Conservation (phyloP, 2,329 filamentous ascomycete genomes). For the Berkeleyomyces rouxiae region DNA sequence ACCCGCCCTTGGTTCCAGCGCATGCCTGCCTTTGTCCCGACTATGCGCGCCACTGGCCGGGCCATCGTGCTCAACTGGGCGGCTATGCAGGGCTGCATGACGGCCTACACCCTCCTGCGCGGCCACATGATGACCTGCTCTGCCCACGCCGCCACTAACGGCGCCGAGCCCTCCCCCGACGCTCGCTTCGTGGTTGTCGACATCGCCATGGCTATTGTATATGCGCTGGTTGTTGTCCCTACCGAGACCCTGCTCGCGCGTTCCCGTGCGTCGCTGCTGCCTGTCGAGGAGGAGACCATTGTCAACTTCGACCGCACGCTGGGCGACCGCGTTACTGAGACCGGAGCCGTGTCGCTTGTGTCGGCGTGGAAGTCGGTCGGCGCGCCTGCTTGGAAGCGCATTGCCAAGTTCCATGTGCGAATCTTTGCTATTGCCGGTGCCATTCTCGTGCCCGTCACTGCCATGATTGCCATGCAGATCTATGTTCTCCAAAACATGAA, state of each 20-base stretch:
- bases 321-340: conserved; percentile 59
- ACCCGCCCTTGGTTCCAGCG: conserved; percentile 49
- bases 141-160: conserved; percentile 22
- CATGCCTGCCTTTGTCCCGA: conserved; percentile 45
- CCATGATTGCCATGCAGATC: conserved; percentile 21
- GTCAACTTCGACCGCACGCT: conserved; percentile 85
- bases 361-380: conserved; percentile 72
- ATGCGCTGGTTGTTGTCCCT: conserved; percentile 47
- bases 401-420: conserved; percentile 57
- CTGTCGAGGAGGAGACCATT: conserved; percentile 66
- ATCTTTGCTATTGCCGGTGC: conserved; percentile 23
- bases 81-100: conserved; percentile 32
- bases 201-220: conserved; percentile 27
- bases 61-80: conserved; percentile 49
- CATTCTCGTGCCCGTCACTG: conserved; percentile 22
- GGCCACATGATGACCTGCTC: conserved; percentile 23
- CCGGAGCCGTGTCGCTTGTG: conserved; percentile 50
- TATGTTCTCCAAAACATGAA: neutral
- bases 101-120: conserved; percentile 28
- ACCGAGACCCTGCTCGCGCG: conserved; percentile 61
- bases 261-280: conserved; percentile 72
- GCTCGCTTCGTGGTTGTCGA: conserved; percentile 19
- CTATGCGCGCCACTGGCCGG: conserved; percentile 50
- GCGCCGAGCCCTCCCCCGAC: conserved; percentile 20
- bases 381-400: conserved; percentile 50